Percentiles rank a stretch among this genome's conserved stretches.
Evolutionary conservation across 2,329 filamentous ascomycete species (phyloP).

Genomic region (Aspergillus sp.): DNA sequence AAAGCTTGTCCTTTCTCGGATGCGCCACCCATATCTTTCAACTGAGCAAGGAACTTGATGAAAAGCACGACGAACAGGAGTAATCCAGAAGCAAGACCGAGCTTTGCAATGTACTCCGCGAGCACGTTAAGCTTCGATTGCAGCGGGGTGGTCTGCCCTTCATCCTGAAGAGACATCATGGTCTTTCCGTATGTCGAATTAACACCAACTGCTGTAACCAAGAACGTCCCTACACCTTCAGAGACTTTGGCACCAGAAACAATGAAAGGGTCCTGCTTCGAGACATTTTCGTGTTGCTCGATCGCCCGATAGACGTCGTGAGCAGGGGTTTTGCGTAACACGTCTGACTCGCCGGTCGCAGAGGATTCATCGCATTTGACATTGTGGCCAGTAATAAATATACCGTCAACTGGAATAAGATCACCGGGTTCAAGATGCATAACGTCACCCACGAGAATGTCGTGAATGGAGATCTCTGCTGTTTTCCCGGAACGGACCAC

Average conservation of each 20-base stretch:
- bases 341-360: slow-evolving; percentile 73
- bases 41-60: slow-evolving; percentile 71
- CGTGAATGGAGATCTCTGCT: slow-evolving; percentile 68
- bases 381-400: slow-evolving; percentile 67
- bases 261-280: slow-evolving; percentile 77
- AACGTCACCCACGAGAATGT: slow-evolving; percentile 73
- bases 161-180: slow-evolving; percentile 75
- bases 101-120: slow-evolving; percentile 77
- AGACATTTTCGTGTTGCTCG: slow-evolving; percentile 60
- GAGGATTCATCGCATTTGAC: slow-evolving; percentile 74
- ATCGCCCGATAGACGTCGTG: slow-evolving; percentile 67
- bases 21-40: slow-evolving; percentile 54
- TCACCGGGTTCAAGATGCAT: slow-evolving; percentile 73
- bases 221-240: slow-evolving; percentile 72
- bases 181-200: slow-evolving; percentile 76
- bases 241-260: slow-evolving; percentile 76
- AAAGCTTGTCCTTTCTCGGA: slow-evolving; percentile 60
- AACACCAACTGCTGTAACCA: slow-evolving; percentile 73
- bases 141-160: slow-evolving; percentile 74
- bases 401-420: slow-evolving; percentile 70
- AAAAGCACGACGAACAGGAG: slow-evolving; percentile 77
- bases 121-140: slow-evolving; percentile 76
- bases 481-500: slow-evolving; percentile 74
- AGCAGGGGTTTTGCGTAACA: slow-evolving; percentile 67
- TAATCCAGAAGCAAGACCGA: slow-evolving; percentile 70